Percentiles rank a stretch among this genome's conserved stretches.
Evolutionary conservation across 2,329 filamentous ascomycete species (phyloP).

Genomic region (Chrysoporthe puriensis): DNA sequence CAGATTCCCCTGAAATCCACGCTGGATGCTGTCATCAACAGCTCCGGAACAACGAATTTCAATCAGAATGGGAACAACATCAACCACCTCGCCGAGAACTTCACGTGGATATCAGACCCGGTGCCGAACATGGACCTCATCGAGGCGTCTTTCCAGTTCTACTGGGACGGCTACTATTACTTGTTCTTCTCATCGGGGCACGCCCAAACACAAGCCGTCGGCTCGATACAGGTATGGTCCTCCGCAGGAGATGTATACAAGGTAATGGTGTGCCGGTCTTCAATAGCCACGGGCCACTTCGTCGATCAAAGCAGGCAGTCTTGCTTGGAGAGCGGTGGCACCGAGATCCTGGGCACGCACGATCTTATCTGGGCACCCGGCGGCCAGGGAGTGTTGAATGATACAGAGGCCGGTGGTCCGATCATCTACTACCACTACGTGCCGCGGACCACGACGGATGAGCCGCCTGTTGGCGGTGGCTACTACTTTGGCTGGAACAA

Average conservation of each 20-base stretch:
- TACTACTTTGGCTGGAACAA: conserved; percentile 1
- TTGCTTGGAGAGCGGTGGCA: conserved; percentile 60
- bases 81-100: conserved; percentile 26
- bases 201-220: conserved; percentile 55
- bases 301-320: conserved; percentile 57
- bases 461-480: background rate
- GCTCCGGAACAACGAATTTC: background rate
- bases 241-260: conserved; percentile 60
- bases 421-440: conserved; percentile 66
- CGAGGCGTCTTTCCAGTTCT: conserved; percentile 61
- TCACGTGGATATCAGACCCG: conserved; percentile 28
- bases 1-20: conserved; percentile 33
- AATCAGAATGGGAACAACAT: conserved; percentile 30
- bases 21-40: conserved; percentile 18
- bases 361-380: conserved; percentile 64
- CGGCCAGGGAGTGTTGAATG: conserved; percentile 61
- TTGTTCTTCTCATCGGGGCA: conserved; percentile 63
- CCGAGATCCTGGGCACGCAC: conserved; percentile 59
- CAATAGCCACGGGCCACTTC: conserved; percentile 54
- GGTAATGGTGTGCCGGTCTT: conserved; percentile 65
- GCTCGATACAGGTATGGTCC: conserved; percentile 52
- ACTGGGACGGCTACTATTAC: conserved; percentile 63
- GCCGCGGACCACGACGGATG: background rate
- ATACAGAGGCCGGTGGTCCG: conserved; percentile 48
- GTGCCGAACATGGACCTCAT: conserved; percentile 13